Evolutionary conservation across 495 filamentous ascomycete species (phyloP).

Genomic region (Barbatosphaeria neglecta): DNA sequence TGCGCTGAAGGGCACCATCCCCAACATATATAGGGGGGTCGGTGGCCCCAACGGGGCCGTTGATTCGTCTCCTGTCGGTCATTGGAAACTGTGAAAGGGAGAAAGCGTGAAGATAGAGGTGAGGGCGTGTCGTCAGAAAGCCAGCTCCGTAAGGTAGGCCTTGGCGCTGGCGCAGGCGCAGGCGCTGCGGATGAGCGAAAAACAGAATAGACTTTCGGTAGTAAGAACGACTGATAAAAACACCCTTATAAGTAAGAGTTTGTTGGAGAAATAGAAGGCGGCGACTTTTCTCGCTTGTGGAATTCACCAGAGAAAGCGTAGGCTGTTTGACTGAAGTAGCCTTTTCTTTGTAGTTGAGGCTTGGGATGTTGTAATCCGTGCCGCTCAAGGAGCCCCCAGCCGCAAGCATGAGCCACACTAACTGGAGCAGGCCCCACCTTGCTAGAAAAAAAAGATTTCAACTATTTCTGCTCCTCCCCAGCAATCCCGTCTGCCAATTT

Average conservation of each 20-base stretch:
- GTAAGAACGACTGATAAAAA: too few relatives aligned
- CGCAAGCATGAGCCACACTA: neutral
- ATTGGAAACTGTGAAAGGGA: slow-evolving; percentile 28
- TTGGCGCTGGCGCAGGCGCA: too few relatives aligned
- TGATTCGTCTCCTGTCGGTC: slow-evolving; percentile 83
- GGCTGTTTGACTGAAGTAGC: too few relatives aligned
- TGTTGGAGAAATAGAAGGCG: too few relatives aligned
- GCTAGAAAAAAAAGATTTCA: too few relatives aligned
- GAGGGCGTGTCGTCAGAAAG: too few relatives aligned
- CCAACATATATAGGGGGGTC: slow-evolving; percentile 57
- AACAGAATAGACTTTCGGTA: too few relatives aligned
- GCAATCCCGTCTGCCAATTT: neutral
- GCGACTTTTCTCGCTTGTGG: too few relatives aligned
- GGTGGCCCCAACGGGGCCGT: slow-evolving; percentile 72
- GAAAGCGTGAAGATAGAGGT: neutral
- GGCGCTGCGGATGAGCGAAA: too few relatives aligned
- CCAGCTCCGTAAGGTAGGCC: too few relatives aligned
- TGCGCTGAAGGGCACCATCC: slow-evolving; percentile 27
- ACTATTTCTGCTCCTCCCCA: neutral
- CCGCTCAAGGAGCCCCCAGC: neutral
- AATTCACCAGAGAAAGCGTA: too few relatives aligned
- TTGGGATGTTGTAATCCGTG: neutral
- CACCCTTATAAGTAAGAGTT: too few relatives aligned
- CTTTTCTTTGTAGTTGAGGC: neutral
- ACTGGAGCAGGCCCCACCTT: neutral